Conservation (phyloP, 2,329 filamentous ascomycete species). For the Alternaria incomplexa region DNA sequence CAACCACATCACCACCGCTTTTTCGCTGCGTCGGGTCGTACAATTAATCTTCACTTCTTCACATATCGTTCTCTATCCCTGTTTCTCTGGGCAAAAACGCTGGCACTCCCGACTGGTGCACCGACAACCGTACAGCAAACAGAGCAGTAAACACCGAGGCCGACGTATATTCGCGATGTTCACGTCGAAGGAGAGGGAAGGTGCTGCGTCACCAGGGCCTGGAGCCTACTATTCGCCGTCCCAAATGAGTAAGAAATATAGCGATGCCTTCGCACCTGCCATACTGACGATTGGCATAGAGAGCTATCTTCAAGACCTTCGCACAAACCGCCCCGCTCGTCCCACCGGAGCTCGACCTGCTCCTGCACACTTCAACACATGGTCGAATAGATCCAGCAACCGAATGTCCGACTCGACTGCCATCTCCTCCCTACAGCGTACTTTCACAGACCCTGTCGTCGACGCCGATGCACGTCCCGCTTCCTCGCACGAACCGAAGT, state of each 20-base stretch:
- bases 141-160: conserved; percentile 18
- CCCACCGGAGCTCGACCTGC: conserved; percentile 75
- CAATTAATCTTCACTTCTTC: conserved; percentile 8
- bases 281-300: conserved; percentile 55
- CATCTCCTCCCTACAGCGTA: conserved; percentile 31
- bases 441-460: conserved; percentile 30
- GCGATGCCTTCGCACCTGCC: conserved; percentile 10
- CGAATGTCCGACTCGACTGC: conserved; percentile 34
- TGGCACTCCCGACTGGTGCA: background rate
- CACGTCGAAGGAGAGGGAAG: conserved; percentile 43
- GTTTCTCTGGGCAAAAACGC: background rate
- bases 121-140: conserved; percentile 16
- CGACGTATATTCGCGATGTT: conserved; percentile 32
- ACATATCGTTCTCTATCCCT: background rate
- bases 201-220: conserved; percentile 44
- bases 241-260: conserved; percentile 48
- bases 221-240: conserved; percentile 44
- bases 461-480: conserved; percentile 28
- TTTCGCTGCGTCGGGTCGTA: conserved; percentile 21
- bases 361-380: conserved; percentile 56
- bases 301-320: conserved; percentile 72
- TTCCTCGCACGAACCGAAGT: conserved; percentile 27
- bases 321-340: conserved; percentile 69
- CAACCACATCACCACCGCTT: conserved; percentile 41
- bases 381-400: conserved; percentile 37